These are phyloP conservation scores for Pholiota microspora DNA, from an alignment of 768 basidiomycete genomes.

Conservation along the genomic window DNA sequence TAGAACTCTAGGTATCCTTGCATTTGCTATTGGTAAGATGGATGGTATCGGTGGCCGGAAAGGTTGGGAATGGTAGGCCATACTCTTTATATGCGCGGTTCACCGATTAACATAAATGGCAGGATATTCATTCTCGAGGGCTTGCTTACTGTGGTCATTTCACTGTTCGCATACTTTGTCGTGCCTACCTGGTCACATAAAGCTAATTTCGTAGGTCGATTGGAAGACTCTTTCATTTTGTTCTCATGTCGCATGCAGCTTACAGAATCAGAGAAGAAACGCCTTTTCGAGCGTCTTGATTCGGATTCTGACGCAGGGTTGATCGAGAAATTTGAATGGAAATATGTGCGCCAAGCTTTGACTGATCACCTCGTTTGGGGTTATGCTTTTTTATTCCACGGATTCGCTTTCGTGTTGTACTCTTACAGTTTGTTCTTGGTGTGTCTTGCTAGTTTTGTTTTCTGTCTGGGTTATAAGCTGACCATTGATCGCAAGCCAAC, in stretches of 20 bases:
- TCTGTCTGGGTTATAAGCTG: background rate
- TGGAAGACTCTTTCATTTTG: background rate
- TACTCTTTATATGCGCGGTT: no score
- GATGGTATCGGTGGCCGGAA: conserved; percentile 55
- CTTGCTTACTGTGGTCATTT: conserved; percentile 45
- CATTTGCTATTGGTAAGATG: conserved; percentile 59
- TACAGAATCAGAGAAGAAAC: conserved; percentile 47
- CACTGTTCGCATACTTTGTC: conserved; percentile 47
- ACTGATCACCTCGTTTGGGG: conserved; percentile 59
- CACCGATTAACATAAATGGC: background rate
- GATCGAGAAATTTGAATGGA: conserved; percentile 56
- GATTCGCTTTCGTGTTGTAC: conserved; percentile 57
- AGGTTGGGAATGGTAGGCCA: conserved; percentile 56
- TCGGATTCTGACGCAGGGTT: conserved; percentile 54
- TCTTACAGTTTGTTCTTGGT: conserved; percentile 60
- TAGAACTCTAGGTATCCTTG: conserved; percentile 44
- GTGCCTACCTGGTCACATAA: conserved; percentile 61
- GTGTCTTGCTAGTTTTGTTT: conserved; percentile 11
- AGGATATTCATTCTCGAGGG: conserved; percentile 65
- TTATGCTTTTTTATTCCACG: conserved; percentile 61
- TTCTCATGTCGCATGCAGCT: conserved; percentile 39
- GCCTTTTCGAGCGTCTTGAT: conserved; percentile 46
- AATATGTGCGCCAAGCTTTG: conserved; percentile 53
- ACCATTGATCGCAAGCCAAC: conserved; percentile 40
- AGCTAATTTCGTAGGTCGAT: conserved; percentile 49